These are phyloP conservation scores for Pseudonitzschia pungens DNA, from an alignment of 108 stramenopile species.

Conservation along the genomic window DNA sequence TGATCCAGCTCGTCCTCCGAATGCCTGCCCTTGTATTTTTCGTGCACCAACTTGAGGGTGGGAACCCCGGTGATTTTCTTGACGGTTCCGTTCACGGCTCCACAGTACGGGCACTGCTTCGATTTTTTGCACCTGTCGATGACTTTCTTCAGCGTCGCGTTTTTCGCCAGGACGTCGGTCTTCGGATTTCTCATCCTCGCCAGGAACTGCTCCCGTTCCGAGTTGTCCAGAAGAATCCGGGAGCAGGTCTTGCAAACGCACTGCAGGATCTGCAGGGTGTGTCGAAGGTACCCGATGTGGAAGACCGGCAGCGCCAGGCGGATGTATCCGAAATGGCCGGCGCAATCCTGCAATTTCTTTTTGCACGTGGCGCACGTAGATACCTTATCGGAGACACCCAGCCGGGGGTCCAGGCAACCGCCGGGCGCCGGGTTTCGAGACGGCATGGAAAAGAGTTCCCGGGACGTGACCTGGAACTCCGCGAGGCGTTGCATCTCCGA, in stretches of 20 bases:
- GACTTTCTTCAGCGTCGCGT: conserved; percentile 79
- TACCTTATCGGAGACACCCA: conserved; percentile 94
- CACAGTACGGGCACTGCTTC: conserved; percentile 84
- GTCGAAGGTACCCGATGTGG: conserved; percentile 97
- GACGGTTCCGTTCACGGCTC: conserved; percentile 89
- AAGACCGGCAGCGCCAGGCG: conserved; percentile 94
- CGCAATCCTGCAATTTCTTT: conserved; percentile 90
- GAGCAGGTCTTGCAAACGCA: conserved; percentile 98
- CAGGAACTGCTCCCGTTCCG: conserved; percentile 59
- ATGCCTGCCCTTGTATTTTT: conserved; percentile 81
- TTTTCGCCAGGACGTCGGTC: conserved; percentile 80
- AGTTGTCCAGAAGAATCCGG: conserved; percentile 80
- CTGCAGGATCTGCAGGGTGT: conserved; percentile 88
- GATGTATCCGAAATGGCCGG: conserved; percentile 97
- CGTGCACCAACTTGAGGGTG: conserved; percentile 94
- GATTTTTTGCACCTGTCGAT: conserved; percentile 93
- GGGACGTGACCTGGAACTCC: conserved; percentile 90
- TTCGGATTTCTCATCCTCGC: conserved; percentile 79
- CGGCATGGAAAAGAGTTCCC: conserved; percentile 95
- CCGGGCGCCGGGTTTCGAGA: conserved; percentile 84
- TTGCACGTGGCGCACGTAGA: conserved; percentile 92
- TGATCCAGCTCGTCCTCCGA: conserved; percentile 74
- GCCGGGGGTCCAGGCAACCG: conserved; percentile 90
- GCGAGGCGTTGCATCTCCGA: conserved; percentile 90
- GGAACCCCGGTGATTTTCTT: conserved; percentile 94